phyloP scores from a whole-genome alignment of 116 monocot species.

The Iris pallida region DNA sequence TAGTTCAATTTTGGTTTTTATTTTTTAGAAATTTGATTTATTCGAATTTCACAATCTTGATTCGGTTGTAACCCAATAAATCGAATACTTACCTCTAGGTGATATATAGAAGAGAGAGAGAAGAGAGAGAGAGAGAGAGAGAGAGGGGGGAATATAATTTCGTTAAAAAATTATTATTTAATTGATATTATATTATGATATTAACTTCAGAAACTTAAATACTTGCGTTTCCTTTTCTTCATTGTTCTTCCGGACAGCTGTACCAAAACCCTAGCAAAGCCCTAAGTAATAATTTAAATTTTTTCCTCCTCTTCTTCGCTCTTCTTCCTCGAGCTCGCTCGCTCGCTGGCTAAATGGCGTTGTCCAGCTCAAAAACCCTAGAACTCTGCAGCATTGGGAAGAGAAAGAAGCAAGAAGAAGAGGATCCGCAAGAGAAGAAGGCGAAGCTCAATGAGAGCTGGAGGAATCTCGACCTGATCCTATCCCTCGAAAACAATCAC shows the following conservation, averaged over 20 bases:
- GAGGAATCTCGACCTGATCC: constrained; percentile 53
- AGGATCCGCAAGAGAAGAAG: constrained; percentile 21
- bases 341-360: constrained; percentile 1
- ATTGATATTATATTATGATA: no score
- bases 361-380: neutral
- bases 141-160: no score
- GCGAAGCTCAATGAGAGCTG: constrained; percentile 20
- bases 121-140: no score
- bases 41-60: no score
- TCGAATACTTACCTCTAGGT: no score
- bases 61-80: no score
- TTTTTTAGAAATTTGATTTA: no score
- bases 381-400: constrained; percentile 14
- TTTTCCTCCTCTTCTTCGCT: neutral
- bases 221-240: neutral
- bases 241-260: neutral
- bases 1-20: no score
- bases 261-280: no score
- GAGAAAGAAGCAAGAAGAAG: constrained; percentile 15
- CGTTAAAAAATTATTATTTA: no score
- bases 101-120: no score
- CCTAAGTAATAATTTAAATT: no score
- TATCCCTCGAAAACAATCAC: constrained; percentile 30
- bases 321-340: neutral
- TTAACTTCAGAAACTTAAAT: neutral